Evolutionary conservation across 257 asterid genomes (phyloP).

Genomic region (Cordia subcordata): DNA sequence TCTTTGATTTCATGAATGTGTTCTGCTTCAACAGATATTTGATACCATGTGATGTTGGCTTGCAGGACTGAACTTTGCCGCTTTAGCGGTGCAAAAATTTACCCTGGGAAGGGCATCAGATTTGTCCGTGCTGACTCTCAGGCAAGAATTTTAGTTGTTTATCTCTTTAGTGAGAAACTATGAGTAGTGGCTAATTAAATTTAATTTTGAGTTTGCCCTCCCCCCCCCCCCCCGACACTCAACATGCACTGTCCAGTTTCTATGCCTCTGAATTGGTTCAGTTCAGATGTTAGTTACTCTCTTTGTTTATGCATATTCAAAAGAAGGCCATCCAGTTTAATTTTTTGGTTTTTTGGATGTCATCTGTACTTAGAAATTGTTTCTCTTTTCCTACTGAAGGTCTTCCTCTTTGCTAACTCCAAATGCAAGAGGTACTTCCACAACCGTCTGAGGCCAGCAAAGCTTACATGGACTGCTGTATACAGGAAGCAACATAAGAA

Average conservation of each 20-base stretch:
- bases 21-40: background rate
- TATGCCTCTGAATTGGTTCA: too few relatives aligned
- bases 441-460: slow-evolving; percentile 80
- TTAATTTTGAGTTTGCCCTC: too few relatives aligned
- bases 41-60: background rate
- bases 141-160: slow-evolving; percentile 23
- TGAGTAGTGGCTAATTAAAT: too few relatives aligned
- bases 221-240: too few relatives aligned
- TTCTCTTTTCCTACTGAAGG: slow-evolving; percentile 25
- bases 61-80: slow-evolving; percentile 80
- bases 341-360: background rate
- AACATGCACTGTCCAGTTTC: too few relatives aligned
- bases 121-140: slow-evolving; percentile 71
- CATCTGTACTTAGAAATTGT: background rate
- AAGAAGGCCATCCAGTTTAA: too few relatives aligned
- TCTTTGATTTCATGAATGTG: background rate
- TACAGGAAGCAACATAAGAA: slow-evolving; percentile 85
- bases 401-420: slow-evolving; percentile 71
- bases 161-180: too few relatives aligned
- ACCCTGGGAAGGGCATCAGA: slow-evolving; percentile 80
- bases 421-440: slow-evolving; percentile 91
- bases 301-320: too few relatives aligned
- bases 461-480: slow-evolving; percentile 88
- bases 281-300: too few relatives aligned
- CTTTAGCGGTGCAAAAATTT: slow-evolving; percentile 76